Evolutionary conservation across 139 green algal genomes (phyloP).

Genomic region (Asterochloris erici): DNA sequence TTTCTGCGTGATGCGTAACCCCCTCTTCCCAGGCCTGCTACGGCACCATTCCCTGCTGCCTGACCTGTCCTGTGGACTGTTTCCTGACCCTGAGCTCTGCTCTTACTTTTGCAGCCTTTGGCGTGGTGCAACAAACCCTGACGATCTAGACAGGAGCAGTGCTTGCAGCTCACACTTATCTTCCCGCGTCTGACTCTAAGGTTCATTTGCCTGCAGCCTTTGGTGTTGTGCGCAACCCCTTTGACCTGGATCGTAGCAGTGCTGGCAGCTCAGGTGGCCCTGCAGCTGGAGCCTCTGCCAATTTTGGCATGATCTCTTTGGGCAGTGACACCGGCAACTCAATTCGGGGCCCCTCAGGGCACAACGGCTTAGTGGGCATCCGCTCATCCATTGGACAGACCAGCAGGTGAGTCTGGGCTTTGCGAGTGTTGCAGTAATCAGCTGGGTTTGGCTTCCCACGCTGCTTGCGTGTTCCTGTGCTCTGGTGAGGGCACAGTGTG

Average conservation of each 20-base stretch:
- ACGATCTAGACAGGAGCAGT: neutral
- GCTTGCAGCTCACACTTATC: too few relatives aligned
- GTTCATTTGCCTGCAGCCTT: neutral
- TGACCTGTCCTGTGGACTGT: too few relatives aligned
- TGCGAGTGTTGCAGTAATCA: too few relatives aligned
- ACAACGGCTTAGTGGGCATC: conserved; percentile 18
- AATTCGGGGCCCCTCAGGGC: conserved; percentile 16
- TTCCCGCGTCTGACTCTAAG: too few relatives aligned
- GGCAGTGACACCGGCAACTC: conserved; percentile 27
- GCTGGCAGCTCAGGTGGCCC: conserved; percentile 21
- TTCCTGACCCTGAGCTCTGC: too few relatives aligned
- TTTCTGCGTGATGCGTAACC: too few relatives aligned
- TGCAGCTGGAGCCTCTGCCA: conserved; percentile 20
- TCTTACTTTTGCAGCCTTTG: neutral
- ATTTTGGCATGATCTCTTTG: conserved; percentile 21
- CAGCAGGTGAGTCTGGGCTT: conserved; percentile 9
- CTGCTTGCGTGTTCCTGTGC: too few relatives aligned
- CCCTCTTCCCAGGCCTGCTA: too few relatives aligned
- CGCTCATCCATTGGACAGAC: conserved; percentile 21
- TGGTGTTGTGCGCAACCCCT: conserved; percentile 25
- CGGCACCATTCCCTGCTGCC: too few relatives aligned
- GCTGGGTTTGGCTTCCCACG: too few relatives aligned
- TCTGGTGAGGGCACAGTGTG: too few relatives aligned
- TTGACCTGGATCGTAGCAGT: conserved; percentile 12
- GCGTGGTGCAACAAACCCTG: conserved; percentile 9